phyloP scores from a whole-genome alignment of 176 grass and related monocot genomes.

The Oryza australiensis region DNA sequence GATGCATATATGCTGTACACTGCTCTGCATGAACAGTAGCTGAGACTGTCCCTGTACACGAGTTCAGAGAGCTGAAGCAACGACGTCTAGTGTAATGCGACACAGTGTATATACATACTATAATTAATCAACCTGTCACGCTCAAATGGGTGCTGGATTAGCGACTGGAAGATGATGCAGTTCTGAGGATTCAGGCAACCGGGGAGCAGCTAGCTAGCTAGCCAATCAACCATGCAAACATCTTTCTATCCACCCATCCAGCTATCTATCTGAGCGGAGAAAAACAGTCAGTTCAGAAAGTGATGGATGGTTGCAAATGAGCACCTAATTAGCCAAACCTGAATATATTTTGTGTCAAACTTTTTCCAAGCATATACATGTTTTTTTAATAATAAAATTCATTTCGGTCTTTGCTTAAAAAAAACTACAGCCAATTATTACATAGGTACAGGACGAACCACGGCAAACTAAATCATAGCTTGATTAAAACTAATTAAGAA shows the following conservation, averaged over 20 bases:
- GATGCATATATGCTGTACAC: not conserved
- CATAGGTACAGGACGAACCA: too few relatives aligned
- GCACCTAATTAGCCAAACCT: not conserved
- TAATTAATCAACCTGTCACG: not conserved
- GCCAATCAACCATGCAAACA: not conserved
- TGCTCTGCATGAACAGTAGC: not conserved
- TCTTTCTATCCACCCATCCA: not conserved
- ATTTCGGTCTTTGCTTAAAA: too few relatives aligned
- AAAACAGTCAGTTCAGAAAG: slow-evolving; percentile 25
- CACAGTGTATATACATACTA: not conserved
- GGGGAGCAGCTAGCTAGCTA: slow-evolving; percentile 23
- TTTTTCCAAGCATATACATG: not conserved
- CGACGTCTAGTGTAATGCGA: not conserved
- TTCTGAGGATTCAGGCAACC: slow-evolving; percentile 39
- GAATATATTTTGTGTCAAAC: not conserved
- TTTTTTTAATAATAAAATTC: too few relatives aligned
- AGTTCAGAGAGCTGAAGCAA: slow-evolving; percentile 37
- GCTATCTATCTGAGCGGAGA: not conserved
- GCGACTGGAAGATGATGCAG: slow-evolving; percentile 17
- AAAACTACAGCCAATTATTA: too few relatives aligned
- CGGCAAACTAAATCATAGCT: too few relatives aligned
- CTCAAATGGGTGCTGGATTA: not conserved
- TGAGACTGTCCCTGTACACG: slow-evolving; percentile 20
- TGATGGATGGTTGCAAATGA: not conserved
- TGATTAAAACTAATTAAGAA: too few relatives aligned